phyloP scores from a whole-genome alignment of 2,329 filamentous ascomycete genomes.

The Scedosporium aurantiacum region DNA sequence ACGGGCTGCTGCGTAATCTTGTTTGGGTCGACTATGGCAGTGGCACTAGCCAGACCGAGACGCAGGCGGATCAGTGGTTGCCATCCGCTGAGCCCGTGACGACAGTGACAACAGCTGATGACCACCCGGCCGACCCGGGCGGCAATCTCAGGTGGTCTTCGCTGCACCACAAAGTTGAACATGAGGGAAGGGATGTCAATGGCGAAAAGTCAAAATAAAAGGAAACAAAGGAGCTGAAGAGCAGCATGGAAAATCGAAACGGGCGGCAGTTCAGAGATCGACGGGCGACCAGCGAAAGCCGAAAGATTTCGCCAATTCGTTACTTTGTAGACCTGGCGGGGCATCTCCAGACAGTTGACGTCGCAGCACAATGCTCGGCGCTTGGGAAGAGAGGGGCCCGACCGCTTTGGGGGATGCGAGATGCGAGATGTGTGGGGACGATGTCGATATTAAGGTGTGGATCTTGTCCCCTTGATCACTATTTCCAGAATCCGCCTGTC shows the following conservation, averaged over 20 bases:
- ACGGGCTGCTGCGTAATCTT: too few relatives aligned
- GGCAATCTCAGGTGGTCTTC: not conserved
- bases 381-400: not conserved
- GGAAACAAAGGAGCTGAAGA: not conserved
- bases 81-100: too few relatives aligned
- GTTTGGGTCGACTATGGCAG: too few relatives aligned
- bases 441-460: too few relatives aligned
- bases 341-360: not conserved
- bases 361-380: slow-evolving; percentile 1
- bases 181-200: not conserved
- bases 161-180: not conserved
- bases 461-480: too few relatives aligned
- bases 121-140: too few relatives aligned
- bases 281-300: not conserved
- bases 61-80: too few relatives aligned
- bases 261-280: not conserved
- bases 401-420: not conserved
- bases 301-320: not conserved
- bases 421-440: too few relatives aligned
- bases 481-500: too few relatives aligned
- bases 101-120: too few relatives aligned
- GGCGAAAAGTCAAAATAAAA: not conserved
- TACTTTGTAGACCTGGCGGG: not conserved
- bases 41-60: too few relatives aligned
- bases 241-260: not conserved